Evolutionary conservation across 208 protist genomes (phyloP), one percentile per base, ranked within the genome.

Genomic region (Porcisia deanei): DNA sequence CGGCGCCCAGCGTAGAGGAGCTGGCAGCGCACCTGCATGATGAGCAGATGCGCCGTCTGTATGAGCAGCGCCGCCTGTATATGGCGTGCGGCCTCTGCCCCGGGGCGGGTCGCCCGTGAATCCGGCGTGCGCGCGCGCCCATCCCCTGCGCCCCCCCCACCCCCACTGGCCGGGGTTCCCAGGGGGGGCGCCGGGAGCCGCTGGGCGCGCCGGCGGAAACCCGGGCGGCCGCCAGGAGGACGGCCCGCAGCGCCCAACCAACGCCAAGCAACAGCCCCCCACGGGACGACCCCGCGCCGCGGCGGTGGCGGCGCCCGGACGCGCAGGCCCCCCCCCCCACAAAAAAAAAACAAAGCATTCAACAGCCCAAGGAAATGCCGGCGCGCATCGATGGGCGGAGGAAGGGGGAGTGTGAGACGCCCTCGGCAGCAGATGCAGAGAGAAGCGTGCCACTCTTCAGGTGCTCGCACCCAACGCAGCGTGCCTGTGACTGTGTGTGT

Each of bases 1-100:
- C 60, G 10, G 61, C 63, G 18, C 37, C 65, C 0, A 76, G 80
- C 55, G 67, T 74, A 34, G 73, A 78, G 81, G 60, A 79, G 70
- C 77, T 85, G 1, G 73, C 79, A 10, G 66, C 66, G 54, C 59
- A 78, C 54, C 73, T 83, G 63, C 79, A 76, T 34, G 61, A 72
- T 53, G 71, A 49, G 61, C 79, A 79, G 37, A 75, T 78, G 79
- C 73, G 53, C 69, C 67, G 58, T 0, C 70, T 77, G 45, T 75
- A 73, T 55, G 53, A 76, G 14, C 73, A 83, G 53, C 73, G 79
- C 0, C 61, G 63, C 52, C 34, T 75, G 47, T 74, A 70, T 71
- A 65, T 76, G 16, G 57, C 66, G 1, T 54, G 43, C 58, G 49
- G 58, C 2, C 57, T 37, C 4, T 30, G 18, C 20, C 47, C 47